Conservation (phyloP, 2,329 filamentous ascomycete species). For the Aspergillus melleus region DNA sequence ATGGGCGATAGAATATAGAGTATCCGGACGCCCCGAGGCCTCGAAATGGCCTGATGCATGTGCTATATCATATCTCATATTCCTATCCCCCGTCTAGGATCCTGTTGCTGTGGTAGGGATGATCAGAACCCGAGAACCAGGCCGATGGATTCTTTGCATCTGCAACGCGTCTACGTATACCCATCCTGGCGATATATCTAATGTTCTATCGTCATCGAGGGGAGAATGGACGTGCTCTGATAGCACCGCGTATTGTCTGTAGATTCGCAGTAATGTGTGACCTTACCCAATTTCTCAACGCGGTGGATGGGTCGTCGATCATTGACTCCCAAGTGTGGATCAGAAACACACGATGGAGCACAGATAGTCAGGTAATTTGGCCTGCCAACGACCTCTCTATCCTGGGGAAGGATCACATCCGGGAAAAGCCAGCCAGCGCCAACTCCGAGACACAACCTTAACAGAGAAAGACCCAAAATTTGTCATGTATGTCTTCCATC, state of each 20-base stretch:
- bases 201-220: background rate
- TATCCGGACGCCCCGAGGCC: background rate
- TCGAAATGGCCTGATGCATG: background rate
- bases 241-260: background rate
- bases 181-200: background rate
- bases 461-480: background rate
- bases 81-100: background rate
- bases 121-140: conserved; percentile 14
- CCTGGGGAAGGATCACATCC: background rate
- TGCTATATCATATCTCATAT: conserved; percentile 4
- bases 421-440: background rate
- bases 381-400: background rate
- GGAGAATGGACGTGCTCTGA: background rate
- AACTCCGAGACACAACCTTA: background rate
- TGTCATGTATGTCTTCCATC: background rate
- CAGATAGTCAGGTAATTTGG: background rate
- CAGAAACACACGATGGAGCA: background rate
- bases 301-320: background rate
- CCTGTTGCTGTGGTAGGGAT: background rate
- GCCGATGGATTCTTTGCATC: conserved; percentile 1
- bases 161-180: background rate
- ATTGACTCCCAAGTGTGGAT: background rate
- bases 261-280: background rate
- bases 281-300: background rate
- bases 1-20: background rate